Evolutionary conservation across 441 rosid genomes (phyloP), one percentile per base, ranked within the genome.

Genomic region (Pelargonium australe): DNA sequence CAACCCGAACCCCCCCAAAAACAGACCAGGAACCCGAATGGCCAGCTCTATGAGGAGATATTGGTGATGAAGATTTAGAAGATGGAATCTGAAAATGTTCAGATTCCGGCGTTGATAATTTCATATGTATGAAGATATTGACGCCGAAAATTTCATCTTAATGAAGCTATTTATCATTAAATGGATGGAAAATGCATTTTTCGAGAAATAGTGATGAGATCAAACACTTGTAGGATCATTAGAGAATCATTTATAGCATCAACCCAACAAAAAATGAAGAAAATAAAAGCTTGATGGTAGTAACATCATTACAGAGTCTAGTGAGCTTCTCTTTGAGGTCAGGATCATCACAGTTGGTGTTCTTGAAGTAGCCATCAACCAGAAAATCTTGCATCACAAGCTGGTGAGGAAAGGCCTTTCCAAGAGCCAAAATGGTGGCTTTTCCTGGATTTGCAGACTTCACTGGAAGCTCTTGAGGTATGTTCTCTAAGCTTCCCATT

Each of bases 361-460:
- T 85, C 82, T 71, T 87, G 85, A 95, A 95, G 75, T 89, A 92
- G 11, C 96, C 98, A 75, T 95, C 97, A 65, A 95, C 98, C 66
- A 95, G 84, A 66, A 84, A 87, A 69, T 90, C 96, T 70, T 95
- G 99, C 98, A 95, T 90, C 49, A 92, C 96, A 44, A 95, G 97
- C 86, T 95, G 99, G 77, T 85, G 86, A 69, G 99, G 99, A 73
- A 95, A 95, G 49, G 97, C 97, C 84, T 90, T 91, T 61, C 97
- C 97, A 1, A 90, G 83, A 49, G 97, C 90, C 80, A 93, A 80
- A 75, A 92, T 90, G 19, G 96, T 80, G 7, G 98, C 97, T 83
- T 88, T 92, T 5, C 96, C 88, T 0, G 79, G 79, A 47, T 17
- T 80, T 34, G 82, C 79, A 68, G 67, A 76, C 76, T 80, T 87